Evolutionary conservation across 1,284 basidiomycete species (phyloP).

Genomic region (Leccinum pallidistipes): DNA sequence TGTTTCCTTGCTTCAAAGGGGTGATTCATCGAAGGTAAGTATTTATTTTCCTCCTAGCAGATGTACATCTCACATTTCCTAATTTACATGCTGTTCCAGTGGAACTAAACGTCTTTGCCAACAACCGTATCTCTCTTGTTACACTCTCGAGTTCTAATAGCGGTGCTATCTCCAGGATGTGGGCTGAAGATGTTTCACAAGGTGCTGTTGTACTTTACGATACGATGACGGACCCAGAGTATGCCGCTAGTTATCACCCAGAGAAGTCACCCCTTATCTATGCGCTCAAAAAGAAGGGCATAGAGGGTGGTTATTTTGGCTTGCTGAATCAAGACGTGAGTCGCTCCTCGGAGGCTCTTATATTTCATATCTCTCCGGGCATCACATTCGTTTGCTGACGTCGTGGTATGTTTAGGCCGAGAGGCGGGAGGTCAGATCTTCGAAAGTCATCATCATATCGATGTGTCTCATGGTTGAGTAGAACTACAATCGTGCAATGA

Average conservation of each 20-base stretch:
- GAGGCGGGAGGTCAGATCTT: conserved; percentile 18
- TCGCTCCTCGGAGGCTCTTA: neutral
- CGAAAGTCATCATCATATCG: neutral
- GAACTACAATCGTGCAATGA: conserved; percentile 28
- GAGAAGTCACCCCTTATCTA: conserved; percentile 27
- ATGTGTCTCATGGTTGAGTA: conserved; percentile 1
- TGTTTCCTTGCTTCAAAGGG: conserved; percentile 35
- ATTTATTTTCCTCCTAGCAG: too few species aligned
- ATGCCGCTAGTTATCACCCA: conserved; percentile 21
- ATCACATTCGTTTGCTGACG: neutral
- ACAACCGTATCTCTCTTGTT: conserved; percentile 33
- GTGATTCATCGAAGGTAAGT: conserved; percentile 33
- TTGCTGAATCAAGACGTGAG: conserved; percentile 27
- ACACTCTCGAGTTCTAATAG: conserved; percentile 15
- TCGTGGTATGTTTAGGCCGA: conserved; percentile 16
- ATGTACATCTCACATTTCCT: neutral
- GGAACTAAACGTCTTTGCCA: conserved; percentile 25
- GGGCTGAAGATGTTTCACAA: conserved; percentile 18
- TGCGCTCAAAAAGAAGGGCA: conserved; percentile 22
- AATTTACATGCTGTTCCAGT: conserved; percentile 14
- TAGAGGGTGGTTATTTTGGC: conserved; percentile 24
- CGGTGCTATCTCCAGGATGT: conserved; percentile 7
- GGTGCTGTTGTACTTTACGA: conserved; percentile 25
- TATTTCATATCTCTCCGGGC: too few species aligned
- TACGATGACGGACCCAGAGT: conserved; percentile 26